These are phyloP conservation scores for Trichoderma oligosporum DNA, from an alignment of 2,329 filamentous ascomycete species.

Conservation along the genomic window DNA sequence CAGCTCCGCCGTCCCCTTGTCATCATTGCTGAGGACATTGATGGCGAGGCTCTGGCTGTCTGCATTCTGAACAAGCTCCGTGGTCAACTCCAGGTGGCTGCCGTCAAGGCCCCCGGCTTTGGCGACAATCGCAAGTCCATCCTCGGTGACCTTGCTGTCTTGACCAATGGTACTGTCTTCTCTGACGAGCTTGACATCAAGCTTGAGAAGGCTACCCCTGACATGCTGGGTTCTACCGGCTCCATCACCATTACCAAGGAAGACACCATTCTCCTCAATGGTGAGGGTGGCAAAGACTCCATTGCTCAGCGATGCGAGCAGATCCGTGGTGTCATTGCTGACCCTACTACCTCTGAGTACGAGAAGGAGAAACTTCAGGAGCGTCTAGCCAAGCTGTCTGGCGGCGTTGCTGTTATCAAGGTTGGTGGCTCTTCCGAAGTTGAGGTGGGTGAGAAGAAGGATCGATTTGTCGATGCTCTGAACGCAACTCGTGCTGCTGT, in stretches of 20 bases:
- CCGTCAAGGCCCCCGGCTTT: constrained; percentile 98
- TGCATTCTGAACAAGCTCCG: constrained; percentile 99
- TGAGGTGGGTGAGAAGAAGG: constrained; percentile 99
- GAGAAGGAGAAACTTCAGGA: constrained; percentile 99
- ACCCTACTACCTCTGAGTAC: constrained; percentile 94
- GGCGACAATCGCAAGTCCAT: constrained; percentile 99
- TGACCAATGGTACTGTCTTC: constrained; percentile 97
- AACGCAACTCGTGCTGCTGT: constrained; percentile 98
- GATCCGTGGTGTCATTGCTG: constrained; percentile 93
- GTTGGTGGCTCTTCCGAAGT: constrained; percentile 97
- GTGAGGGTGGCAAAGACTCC: constrained; percentile 88
- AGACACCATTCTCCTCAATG: constrained; percentile 98
- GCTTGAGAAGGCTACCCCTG: constrained; percentile 94
- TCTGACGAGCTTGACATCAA: constrained; percentile 98
- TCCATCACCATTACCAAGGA: constrained; percentile 99
- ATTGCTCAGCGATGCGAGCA: constrained; percentile 97
- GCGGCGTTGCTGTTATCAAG: constrained; percentile 98
- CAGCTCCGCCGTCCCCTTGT: constrained; percentile 92
- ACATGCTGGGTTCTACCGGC: constrained; percentile 94
- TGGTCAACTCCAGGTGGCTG: constrained; percentile 96
- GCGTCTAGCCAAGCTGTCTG: constrained; percentile 97
- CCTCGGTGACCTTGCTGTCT: constrained; percentile 89
- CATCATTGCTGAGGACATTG: constrained; percentile 99
- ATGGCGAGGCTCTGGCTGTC: constrained; percentile 95
- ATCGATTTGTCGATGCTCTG: constrained; percentile 95